A percentile compares a stretch with the other conserved stretches of the same genome.
phyloP scores from a whole-genome alignment of 1,284 basidiomycete genomes.

The Singerocomus rubriflavus region DNA sequence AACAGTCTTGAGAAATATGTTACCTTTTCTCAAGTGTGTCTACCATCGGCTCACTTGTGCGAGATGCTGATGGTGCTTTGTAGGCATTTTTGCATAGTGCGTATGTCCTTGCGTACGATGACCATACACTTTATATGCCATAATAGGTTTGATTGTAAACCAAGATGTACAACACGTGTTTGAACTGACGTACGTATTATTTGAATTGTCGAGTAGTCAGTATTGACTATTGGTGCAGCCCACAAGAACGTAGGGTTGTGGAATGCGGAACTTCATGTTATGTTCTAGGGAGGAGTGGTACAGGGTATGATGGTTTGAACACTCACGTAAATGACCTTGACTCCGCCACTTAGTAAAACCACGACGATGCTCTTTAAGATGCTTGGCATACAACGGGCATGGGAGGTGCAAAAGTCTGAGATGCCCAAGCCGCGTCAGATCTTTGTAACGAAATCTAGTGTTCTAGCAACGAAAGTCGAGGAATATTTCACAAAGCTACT shows the following conservation, averaged over 20 bases:
- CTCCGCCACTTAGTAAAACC: slow-evolving; percentile 51
- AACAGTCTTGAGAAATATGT: slow-evolving; percentile 63
- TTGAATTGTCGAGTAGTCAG: neutral
- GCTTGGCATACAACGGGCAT: slow-evolving; percentile 58
- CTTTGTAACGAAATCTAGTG: slow-evolving; percentile 68
- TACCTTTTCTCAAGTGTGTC: slow-evolving; percentile 50
- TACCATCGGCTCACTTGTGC: neutral
- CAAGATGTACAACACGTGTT: slow-evolving; percentile 50
- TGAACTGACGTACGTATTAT: slow-evolving; percentile 49
- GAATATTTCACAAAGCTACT: slow-evolving; percentile 59
- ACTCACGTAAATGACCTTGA: neutral
- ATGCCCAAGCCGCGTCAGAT: slow-evolving; percentile 55
- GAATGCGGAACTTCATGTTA: slow-evolving; percentile 61
- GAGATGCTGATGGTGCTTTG: neutral
- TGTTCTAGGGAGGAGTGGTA: slow-evolving; percentile 70
- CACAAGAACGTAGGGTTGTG: slow-evolving; percentile 58
- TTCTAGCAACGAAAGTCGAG: slow-evolving; percentile 63
- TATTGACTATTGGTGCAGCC: slow-evolving; percentile 33
- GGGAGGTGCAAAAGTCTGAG: slow-evolving; percentile 32
- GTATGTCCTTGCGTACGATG: slow-evolving; percentile 12
- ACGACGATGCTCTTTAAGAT: slow-evolving; percentile 76
- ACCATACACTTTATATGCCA: slow-evolving; percentile 8
- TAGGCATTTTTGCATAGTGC: slow-evolving; percentile 54
- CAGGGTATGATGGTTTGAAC: slow-evolving; percentile 47
- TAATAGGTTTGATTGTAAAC: slow-evolving; percentile 44